A percentile compares a stretch with the other conserved stretches of the same genome.
These are phyloP conservation scores for Xerocomus minutiporus DNA, from an alignment of 1,284 basidiomycete genomes.

Conservation along the genomic window DNA sequence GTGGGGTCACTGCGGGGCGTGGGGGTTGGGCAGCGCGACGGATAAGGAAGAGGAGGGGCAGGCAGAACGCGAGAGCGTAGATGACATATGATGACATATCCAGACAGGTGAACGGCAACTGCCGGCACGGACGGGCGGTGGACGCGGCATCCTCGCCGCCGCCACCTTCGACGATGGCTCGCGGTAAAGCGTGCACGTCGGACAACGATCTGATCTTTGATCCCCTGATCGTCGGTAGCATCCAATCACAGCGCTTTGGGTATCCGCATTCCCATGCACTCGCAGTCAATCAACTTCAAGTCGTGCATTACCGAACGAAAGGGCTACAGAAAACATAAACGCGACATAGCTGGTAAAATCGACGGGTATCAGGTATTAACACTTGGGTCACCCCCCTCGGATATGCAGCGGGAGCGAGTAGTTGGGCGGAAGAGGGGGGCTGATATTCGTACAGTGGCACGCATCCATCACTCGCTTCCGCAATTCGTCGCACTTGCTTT, in stretches of 20 bases:
- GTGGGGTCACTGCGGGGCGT: constrained; percentile 10
- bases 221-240: constrained; percentile 27
- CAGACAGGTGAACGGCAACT: constrained; percentile 10
- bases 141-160: background rate
- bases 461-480: constrained; percentile 45
- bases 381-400: constrained; percentile 22
- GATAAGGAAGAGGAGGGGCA: constrained; percentile 24
- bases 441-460: constrained; percentile 39
- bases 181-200: constrained; percentile 24
- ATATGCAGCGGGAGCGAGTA: constrained; percentile 36
- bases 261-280: background rate
- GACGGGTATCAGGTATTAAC: background rate
- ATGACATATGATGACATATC: constrained; percentile 21
- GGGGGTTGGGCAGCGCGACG: constrained; percentile 5
- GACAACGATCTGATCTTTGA: constrained; percentile 29
- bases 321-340: constrained; percentile 26
- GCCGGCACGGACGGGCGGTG: background rate
- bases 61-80: constrained; percentile 20
- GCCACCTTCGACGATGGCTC: background rate
- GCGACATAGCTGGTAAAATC: constrained; percentile 23
- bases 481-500: constrained; percentile 42
- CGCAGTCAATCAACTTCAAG: constrained; percentile 9
- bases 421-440: constrained; percentile 37
- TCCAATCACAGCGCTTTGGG: constrained; percentile 14
- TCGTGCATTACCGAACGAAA: constrained; percentile 28